These are phyloP conservation scores for Cryptosporidium sp. DNA, from an alignment of 169 alveolate species.

Conservation along the genomic window DNA sequence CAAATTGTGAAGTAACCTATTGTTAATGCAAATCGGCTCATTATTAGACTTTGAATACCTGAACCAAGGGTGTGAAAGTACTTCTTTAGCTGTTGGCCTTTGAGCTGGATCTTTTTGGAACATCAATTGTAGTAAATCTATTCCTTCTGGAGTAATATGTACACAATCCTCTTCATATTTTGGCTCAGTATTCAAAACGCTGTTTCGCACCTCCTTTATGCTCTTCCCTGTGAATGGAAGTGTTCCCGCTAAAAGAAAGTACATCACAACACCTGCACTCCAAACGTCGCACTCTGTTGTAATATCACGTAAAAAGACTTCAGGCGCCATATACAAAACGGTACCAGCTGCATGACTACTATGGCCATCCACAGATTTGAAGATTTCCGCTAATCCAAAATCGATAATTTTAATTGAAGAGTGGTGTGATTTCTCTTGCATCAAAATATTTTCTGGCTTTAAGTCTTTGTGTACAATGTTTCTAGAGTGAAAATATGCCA, in stretches of 20 bases:
- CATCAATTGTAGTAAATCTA: slow-evolving; percentile 80
- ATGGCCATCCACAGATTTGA: slow-evolving; percentile 87
- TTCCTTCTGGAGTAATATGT: slow-evolving; percentile 84
- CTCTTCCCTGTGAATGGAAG: slow-evolving; percentile 89
- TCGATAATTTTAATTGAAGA: slow-evolving; percentile 94
- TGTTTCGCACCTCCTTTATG: slow-evolving; percentile 77
- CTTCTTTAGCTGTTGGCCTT: slow-evolving; percentile 83
- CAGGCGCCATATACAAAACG: slow-evolving; percentile 93
- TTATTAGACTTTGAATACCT: slow-evolving; percentile 73
- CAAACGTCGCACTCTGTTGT: slow-evolving; percentile 90
- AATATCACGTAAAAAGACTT: slow-evolving; percentile 83
- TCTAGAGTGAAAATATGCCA: slow-evolving; percentile 92
- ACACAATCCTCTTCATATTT: slow-evolving; percentile 80
- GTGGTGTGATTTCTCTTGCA: slow-evolving; percentile 86
- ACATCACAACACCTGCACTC: slow-evolving; percentile 93
- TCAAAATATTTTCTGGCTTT: slow-evolving; percentile 96
- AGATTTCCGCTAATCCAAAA: slow-evolving; percentile 92
- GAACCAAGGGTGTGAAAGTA: slow-evolving; percentile 83
- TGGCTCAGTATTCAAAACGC: slow-evolving; percentile 76
- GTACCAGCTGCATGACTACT: slow-evolving; percentile 92
- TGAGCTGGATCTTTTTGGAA: slow-evolving; percentile 80
- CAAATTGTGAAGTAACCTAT: slow-evolving; percentile 71
- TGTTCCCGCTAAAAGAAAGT: slow-evolving; percentile 87
- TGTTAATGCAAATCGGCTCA: slow-evolving; percentile 43
- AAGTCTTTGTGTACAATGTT: slow-evolving; percentile 95